Evolutionary conservation across 495 filamentous ascomycete genomes (phyloP).

Genomic region (Pyrenula aspistea): DNA sequence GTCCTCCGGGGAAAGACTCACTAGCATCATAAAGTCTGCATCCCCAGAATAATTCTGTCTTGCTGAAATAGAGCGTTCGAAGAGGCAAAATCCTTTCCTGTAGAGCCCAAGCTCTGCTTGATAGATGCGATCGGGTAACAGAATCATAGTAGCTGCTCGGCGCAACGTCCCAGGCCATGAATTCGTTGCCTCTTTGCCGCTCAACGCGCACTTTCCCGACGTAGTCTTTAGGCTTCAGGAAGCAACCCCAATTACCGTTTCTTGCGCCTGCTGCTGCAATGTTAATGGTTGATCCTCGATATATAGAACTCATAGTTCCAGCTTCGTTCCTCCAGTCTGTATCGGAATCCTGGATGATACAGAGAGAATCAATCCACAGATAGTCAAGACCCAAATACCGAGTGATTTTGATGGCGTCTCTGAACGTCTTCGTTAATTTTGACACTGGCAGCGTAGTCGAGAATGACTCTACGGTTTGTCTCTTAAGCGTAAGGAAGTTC

Average conservation of each 20-base stretch:
- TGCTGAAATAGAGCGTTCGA: background rate
- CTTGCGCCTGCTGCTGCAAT: slow-evolving; percentile 2
- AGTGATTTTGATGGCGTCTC: background rate
- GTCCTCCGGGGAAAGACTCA: background rate
- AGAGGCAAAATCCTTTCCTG: background rate
- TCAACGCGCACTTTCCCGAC: background rate
- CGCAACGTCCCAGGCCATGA: background rate
- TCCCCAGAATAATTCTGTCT: background rate
- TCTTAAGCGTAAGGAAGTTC: background rate
- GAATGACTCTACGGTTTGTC: background rate
- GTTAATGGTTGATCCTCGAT: slow-evolving; percentile 1
- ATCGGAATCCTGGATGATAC: slow-evolving; percentile 1
- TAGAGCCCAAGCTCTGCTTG: background rate
- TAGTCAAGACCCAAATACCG: background rate
- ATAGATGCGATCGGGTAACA: background rate
- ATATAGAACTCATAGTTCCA: slow-evolving; percentile 1
- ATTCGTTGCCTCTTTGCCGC: background rate
- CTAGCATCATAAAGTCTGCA: background rate
- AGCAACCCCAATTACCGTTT: slow-evolving; percentile 2
- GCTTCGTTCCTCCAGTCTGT: slow-evolving; percentile 1
- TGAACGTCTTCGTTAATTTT: background rate
- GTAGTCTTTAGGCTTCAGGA: background rate
- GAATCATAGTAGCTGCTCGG: background rate
- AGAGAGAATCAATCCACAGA: slow-evolving; percentile 7
- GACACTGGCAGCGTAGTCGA: background rate